Evolutionary conservation across 176 grass and related monocot species (phyloP), one percentile per base, ranked within the genome.

Genomic region (Juncus effusus): DNA sequence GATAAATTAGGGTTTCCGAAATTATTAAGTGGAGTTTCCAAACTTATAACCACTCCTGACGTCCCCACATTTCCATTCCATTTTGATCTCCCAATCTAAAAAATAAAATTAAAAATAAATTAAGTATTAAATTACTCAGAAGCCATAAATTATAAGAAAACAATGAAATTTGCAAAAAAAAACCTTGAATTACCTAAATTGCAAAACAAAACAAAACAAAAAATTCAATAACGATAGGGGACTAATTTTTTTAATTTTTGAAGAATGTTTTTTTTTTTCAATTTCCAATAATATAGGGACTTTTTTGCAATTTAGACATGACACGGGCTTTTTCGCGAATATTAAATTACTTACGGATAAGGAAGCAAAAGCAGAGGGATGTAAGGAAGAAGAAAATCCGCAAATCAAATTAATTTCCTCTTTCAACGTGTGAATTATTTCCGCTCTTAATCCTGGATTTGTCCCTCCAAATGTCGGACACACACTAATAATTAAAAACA

Each of bases 401-500:
- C 78, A 99, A 62, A 81, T 93, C 42, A 93, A 37, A 40, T 74
- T 84, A 19, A 90, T 40, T 16, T 86, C 80, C 14, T 93, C 83
- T 60, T 90, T 92, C 47, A 99, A 19, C 37, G 82, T 77, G 79
- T 84, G 94, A 49, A 86, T 42, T 63, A 99, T 61, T 76, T 99
- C 94, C 0, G 88, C 57, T 8, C 69, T 60, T 39, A 86, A 62
- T 16, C 94, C 94, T 63, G 88, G 94, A 71, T 90, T 69, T 60
- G 68, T 93, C 73, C 94, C 94, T 76, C 94, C 94, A 6, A 99
- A 62, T 57, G 85, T 99, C 16, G 85, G 88, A 58, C 94, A 93
- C 77, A 89, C 63, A 72, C 94, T 99, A 74, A 56, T 74, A 56
- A 36, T 75, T 13, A 55, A 42, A 65, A 78, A 40, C 14, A 4